Evolutionary conservation across 2,329 filamentous ascomycete species (phyloP), one percentile per base, ranked within the genome.

Genomic region (Fusarium secorum): DNA sequence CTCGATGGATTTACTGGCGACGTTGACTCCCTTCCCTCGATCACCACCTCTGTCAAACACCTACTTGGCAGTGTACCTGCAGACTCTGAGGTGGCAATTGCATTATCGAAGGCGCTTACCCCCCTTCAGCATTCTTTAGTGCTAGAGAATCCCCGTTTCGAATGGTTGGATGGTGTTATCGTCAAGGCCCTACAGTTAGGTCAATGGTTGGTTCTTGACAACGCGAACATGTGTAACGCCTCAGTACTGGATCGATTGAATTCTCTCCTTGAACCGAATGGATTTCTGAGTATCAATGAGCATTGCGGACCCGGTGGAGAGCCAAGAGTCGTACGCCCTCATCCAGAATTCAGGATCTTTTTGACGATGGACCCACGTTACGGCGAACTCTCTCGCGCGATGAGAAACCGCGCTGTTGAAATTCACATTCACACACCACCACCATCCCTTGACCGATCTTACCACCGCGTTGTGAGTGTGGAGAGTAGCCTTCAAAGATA

Each of bases 241-340:
- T 97, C 95, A 11, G 96, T 99, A 2, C 87, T 99, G 14, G 96
- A 99, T 81, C 89, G 97, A 68, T 84, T 99, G 55, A 99, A 99
- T 79, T 98, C 96, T 1, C 84, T 99, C 13, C 90, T 98, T 11
- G 96, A 99, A 78, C 95, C 94, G 0, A 91, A 95, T 76, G 96
- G 96, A 2, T 90, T 90, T 68, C 84, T 99, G 26, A 94, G 93
- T 74, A 92, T 99, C 78, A 98, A 98, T 75, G 96, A 99, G 79
- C 95, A 98, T 78, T 94, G 93, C 61, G 93, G 90, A 17, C 88
- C 90, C 14, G 90, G 95, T 76, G 95, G 95, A 35, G 90, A 93
- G 75, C 92, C 95, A 15, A 89, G 93, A 61, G 83, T 97, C 38
- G 88, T 99, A 53, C 88, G 82, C 60, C 95, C 96, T 18, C 95